Evolutionary conservation across 1,284 basidiomycete genomes (phyloP), one percentile per base, ranked within the genome.

Genomic region (Pseudozyma tsukubaensis): DNA sequence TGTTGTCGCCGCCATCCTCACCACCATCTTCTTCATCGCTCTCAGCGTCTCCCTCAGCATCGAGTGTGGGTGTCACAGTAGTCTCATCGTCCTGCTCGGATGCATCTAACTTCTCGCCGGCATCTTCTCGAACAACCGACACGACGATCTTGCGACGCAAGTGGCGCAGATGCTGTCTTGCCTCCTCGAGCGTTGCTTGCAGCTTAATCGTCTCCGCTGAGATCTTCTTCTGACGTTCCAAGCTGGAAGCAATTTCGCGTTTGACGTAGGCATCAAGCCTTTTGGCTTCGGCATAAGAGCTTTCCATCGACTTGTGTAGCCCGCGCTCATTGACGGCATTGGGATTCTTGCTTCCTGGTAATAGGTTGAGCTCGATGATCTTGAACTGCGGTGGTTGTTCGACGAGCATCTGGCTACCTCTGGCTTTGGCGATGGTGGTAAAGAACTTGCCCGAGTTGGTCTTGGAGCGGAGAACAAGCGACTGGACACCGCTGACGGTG

Each of bases 221-320:
- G 21, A 75, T 34, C 61, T 75, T 75, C 45, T 57, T 60, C 45
- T 72, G 63, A 8, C 72, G 63, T 34, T 72, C 68, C 19, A 75
- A 61, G 40, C 68, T 71, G 29, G 51, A 35, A 4, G 53, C 44
- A 44, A 78, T 70, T 44, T 80, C 78, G 24, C 49, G 49, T 43
- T 67, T 64, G 19, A 76, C 58, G 40, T 63, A 80, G 2, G 66
- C 54, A n/a, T 64, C 50, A n/a, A 68, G 55, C 54, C 45, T 49
- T 32, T 72, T 76, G 14, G 64, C 59, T 54, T 82, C 73, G 5
- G 73, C 66, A 48, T 80, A 82, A 13, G 72, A 76, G 3, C 50
- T 59, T 51, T 82, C 80, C 53, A 82, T 59, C 21, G 72, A 67
- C 34, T 64, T 64, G 50, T 80, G 72, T 24, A 82, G 50, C 14